Base-by-base conservation (phyloP, 805 yeast genomes). In the Tetrapisispora phaffii region DNA sequence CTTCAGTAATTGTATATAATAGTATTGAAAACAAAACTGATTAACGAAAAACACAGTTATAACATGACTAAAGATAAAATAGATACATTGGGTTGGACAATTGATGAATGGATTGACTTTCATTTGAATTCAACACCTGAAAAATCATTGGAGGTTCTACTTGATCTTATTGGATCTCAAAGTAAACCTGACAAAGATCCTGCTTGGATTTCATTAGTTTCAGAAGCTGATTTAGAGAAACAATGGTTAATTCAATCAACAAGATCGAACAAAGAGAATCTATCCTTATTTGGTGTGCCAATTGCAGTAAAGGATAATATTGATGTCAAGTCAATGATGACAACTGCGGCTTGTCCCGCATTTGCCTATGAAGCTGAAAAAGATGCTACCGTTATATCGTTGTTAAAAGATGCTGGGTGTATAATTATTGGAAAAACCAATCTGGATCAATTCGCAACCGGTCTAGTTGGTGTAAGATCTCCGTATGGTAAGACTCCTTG, bases 371-470 rank as follows among this genome's bases (percentile, higher is more conserved):
- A 59, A 2, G 90, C 98, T 2, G 58, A 67, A 29, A 68, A 68
- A 42, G 97, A 90, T 59, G 79, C 97, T 32, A 76, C 85, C 16
- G 75, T 84, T 6, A 96, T 88, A 13, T 62, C 68, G 9, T 65
- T 80, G n/a, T 71, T 93, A 55, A 77, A 86, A 63, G 75, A 72
- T n/a, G 83, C 86, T 32, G 98, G 98, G 60, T 97, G 97, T 39
- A 85, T 90, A 46, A 76, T 90, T 34, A 71, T 90, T 40, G 97
- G 97, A 48, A 90, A 90, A 65, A 93, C 97, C 44, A 90, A 90
- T 64, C 71, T 90, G 63, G 98, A 90, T 63, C 98, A 90, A 65
- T 90, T 90, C 67, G 97, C 97, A 12, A 93, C 98, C 2, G 98
- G 98, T 33, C 73, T 90, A 47, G 97, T 90, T 1, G 98, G 98